Base-by-base conservation (phyloP, 2,329 filamentous ascomycete genomes). In the Aspergillus ruber region DNA sequence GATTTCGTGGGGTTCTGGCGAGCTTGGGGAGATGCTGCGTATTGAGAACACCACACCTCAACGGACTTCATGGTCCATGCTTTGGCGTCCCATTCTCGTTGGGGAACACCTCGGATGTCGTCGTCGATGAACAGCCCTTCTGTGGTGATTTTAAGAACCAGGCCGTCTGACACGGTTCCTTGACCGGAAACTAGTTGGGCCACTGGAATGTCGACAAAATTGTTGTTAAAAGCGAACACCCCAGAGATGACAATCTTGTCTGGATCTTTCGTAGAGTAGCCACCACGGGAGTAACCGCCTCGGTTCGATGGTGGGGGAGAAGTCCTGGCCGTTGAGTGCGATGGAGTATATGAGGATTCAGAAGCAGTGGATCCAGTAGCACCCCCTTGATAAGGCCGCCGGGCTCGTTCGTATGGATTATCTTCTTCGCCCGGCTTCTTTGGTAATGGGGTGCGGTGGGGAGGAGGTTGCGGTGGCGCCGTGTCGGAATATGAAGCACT, bases 11-110 rank as follows among this genome's bases (percentile, higher is more conserved):
- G 53, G 27, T 52, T 52, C 20, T 50, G 50, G 42, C 46, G 53
- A 72, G 71, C 59, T 55, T 67, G 66, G 58, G 67, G 68, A 56
- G 68, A 18, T 20, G 36, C 65, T 63, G 73, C 73, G 65, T 80
- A 72, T 66, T 84, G 80, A 61, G 80, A 77, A 62, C 85, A 90
- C 82, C 85, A 88, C 74, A 93, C 84, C 79, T 97, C 93, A 68
- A 94, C 83, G 55, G 86, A 75, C 72, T 95, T 96, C 71, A 98
- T 80, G 39, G 90, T 95, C 93, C 93, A 97, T 21, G 91, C 90
- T 70, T 97, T 97, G 63, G 97, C 83, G 67, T 98, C 93, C 93
- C 93, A 98, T 72, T 98, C 93, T 50, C 93, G 83, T 70, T 97
- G 90, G n/a, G 88, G 84, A 13, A 96, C 88, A 52, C 84, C 83